These are phyloP conservation scores for Drechslerella stenobrocha DNA, from an alignment of 2,329 filamentous ascomycete genomes.

Conservation along the genomic window DNA sequence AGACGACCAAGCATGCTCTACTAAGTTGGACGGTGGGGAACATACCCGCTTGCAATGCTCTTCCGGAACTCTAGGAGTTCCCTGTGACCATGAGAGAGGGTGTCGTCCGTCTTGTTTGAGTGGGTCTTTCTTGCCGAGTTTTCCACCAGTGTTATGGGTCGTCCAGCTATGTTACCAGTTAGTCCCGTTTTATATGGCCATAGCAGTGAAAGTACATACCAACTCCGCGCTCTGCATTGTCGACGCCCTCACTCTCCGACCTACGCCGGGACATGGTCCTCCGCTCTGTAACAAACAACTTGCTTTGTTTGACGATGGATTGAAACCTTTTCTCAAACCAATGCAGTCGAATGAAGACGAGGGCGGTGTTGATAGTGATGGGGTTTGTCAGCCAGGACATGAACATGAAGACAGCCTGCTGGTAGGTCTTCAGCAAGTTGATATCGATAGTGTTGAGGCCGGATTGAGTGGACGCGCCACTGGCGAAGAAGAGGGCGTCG, in stretches of 20 bases:
- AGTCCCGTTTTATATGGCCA: background rate
- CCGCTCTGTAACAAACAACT: slow-evolving; percentile 16
- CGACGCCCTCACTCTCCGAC: slow-evolving; percentile 32
- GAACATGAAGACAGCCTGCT: slow-evolving; percentile 73
- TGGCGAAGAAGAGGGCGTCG: slow-evolving; percentile 86
- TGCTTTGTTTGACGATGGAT: slow-evolving; percentile 60
- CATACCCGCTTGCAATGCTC: slow-evolving; percentile 5
- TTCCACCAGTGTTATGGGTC: slow-evolving; percentile 27
- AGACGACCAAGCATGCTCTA: background rate
- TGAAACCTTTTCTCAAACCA: slow-evolving; percentile 99
- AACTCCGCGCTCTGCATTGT: slow-evolving; percentile 39
- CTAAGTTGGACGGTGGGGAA: slow-evolving; percentile 34
- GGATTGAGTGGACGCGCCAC: slow-evolving; percentile 84
- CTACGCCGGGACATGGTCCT: slow-evolving; percentile 36
- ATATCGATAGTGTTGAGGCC: slow-evolving; percentile 77
- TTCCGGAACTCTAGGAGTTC: slow-evolving; percentile 37
- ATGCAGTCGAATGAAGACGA: slow-evolving; percentile 90
- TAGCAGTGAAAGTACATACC: slow-evolving; percentile 13
- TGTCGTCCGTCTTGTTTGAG: slow-evolving; percentile 22
- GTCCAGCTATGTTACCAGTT: slow-evolving; percentile 15
- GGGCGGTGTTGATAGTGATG: slow-evolving; percentile 78
- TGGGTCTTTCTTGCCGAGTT: slow-evolving; percentile 26
- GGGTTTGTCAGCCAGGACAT: slow-evolving; percentile 76
- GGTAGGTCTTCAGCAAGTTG: slow-evolving; percentile 70
- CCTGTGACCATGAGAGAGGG: slow-evolving; percentile 30